Percentiles rank a stretch among this genome's conserved stretches.
These are phyloP conservation scores for Hypoxylon sp. DNA, from an alignment of 2,329 filamentous ascomycete genomes.

Conservation along the genomic window DNA sequence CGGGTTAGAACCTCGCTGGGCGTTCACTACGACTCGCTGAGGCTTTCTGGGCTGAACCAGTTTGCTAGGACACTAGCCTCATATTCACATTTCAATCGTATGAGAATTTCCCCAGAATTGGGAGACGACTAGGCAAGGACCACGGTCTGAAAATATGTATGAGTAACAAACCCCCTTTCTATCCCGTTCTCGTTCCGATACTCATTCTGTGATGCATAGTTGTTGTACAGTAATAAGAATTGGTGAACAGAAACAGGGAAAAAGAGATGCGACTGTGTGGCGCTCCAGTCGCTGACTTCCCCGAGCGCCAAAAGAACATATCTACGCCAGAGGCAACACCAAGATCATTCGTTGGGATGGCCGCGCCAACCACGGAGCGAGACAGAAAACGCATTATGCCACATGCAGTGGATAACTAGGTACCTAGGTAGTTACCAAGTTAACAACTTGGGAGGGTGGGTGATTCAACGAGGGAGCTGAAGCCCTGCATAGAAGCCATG, in stretches of 20 bases:
- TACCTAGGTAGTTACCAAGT: constrained; percentile 7
- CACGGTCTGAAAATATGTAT: constrained; percentile 14
- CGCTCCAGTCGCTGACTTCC: constrained; percentile 27
- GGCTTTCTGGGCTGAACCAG: constrained; percentile 35
- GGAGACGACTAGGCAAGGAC: constrained; percentile 28
- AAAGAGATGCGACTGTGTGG: constrained; percentile 30
- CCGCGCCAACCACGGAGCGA: constrained; percentile 13
- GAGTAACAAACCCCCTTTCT: constrained; percentile 22
- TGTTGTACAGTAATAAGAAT: constrained; percentile 15
- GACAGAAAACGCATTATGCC: constrained; percentile 22
- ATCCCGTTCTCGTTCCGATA: constrained; percentile 13
- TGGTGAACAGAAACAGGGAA: constrained; percentile 19
- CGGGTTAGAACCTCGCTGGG: constrained; percentile 34
- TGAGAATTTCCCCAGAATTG: constrained; percentile 30
- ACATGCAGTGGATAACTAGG: constrained; percentile 31
- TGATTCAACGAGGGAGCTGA: constrained; percentile 25
- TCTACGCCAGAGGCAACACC: constrained; percentile 26
- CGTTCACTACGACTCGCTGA: constrained; percentile 30
- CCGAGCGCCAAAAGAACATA: constrained; percentile 16
- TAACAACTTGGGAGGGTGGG: constrained; percentile 3
- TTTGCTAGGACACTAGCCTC: constrained; percentile 36
- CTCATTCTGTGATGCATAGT: constrained; percentile 23
- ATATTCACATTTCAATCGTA: constrained; percentile 33
- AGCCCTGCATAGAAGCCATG: constrained; percentile 33
- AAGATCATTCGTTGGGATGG: constrained; percentile 24